Evolutionary conservation across 176 grass and related monocot species (phyloP).

Genomic region (Oryza officinalis): DNA sequence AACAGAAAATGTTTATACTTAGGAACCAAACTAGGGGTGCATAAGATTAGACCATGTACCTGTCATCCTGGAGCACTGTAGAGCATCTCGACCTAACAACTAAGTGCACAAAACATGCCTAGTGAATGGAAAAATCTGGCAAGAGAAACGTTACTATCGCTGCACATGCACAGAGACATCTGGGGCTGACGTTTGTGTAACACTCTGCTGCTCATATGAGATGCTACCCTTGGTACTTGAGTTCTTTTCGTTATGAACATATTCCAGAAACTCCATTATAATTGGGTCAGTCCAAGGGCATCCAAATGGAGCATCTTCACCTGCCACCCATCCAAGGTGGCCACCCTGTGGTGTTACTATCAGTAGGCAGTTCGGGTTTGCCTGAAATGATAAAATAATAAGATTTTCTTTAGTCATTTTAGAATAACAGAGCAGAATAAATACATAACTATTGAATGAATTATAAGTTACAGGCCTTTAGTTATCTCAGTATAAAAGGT

Average conservation of each 20-base stretch:
- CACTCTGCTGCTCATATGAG: slow-evolving; percentile 36
- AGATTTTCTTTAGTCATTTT: background rate
- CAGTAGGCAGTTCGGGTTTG: slow-evolving; percentile 81
- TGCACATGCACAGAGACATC: slow-evolving; percentile 50
- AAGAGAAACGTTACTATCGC: slow-evolving; percentile 26
- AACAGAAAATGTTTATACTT: background rate
- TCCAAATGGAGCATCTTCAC: slow-evolving; percentile 77
- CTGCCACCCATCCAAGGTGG: slow-evolving; percentile 91
- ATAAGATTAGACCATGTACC: slow-evolving; percentile 12
- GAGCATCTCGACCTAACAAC: background rate
- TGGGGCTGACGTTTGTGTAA: slow-evolving; percentile 31
- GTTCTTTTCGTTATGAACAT: slow-evolving; percentile 57
- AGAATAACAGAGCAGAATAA: background rate
- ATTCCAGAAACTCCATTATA: slow-evolving; percentile 90
- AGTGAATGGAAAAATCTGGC: background rate
- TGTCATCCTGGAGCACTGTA: background rate
- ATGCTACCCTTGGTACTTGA: slow-evolving; percentile 27
- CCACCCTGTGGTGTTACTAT: slow-evolving; percentile 92
- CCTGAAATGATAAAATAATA: slow-evolving; percentile 53
- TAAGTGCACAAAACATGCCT: background rate
- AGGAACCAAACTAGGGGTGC: background rate
- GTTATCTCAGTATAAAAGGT: background rate
- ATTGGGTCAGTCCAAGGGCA: slow-evolving; percentile 93
- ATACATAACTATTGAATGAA: background rate
- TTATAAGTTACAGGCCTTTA: background rate